Evolutionary conservation across 495 filamentous ascomycete genomes (phyloP).

Genomic region (Hypoxylon trugodes): DNA sequence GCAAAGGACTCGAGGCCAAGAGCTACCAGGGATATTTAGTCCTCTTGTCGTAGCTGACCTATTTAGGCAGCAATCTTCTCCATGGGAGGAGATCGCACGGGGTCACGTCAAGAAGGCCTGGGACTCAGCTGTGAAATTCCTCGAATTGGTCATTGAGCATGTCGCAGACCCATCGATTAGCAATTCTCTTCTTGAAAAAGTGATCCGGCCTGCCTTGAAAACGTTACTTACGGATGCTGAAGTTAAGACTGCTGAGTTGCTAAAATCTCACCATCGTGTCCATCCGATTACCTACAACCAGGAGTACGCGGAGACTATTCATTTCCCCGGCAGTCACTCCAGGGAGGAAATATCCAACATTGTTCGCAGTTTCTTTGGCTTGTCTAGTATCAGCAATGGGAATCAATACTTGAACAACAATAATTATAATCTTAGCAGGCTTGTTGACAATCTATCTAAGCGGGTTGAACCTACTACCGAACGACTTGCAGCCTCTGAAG

Average conservation of each 20-base stretch:
- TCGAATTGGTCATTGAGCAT: conserved; percentile 40
- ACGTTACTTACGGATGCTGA: conserved; percentile 26
- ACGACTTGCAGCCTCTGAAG: conserved; percentile 55
- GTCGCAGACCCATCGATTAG: conserved; percentile 44
- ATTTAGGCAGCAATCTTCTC: conserved; percentile 53
- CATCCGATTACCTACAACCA: conserved; percentile 68
- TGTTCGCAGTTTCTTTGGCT: conserved; percentile 34
- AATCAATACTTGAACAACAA: background rate
- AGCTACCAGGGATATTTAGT: conserved; percentile 58
- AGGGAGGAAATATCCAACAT: background rate
- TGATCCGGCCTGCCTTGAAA: conserved; percentile 47
- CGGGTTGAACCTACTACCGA: conserved; percentile 48
- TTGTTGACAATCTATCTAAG: conserved; percentile 40
- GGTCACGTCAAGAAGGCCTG: conserved; percentile 41
- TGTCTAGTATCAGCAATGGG: background rate
- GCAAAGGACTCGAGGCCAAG: conserved; percentile 48
- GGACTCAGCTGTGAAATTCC: conserved; percentile 38
- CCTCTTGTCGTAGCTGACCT: conserved; percentile 55
- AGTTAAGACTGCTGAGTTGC: conserved; percentile 45
- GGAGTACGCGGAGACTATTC: conserved; percentile 58
- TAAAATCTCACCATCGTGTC: conserved; percentile 43
- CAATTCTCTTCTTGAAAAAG: conserved; percentile 39
- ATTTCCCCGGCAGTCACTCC: conserved; percentile 24
- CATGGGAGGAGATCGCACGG: conserved; percentile 49
- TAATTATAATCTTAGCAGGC: conserved; percentile 26